Conservation (phyloP, 148 eudicot species). For the Oxyria digyna region DNA sequence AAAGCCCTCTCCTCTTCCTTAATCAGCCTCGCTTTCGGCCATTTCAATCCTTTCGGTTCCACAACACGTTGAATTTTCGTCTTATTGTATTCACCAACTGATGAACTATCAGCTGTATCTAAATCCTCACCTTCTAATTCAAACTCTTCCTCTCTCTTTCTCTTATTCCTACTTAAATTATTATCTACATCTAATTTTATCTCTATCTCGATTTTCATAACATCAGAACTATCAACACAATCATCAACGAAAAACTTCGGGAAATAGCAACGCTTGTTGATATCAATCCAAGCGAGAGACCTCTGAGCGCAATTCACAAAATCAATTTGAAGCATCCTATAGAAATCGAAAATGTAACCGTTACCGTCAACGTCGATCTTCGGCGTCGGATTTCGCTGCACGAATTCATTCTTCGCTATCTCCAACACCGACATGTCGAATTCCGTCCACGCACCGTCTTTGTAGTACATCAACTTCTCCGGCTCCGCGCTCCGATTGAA, state of each 20-base stretch:
- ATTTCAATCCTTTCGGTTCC: conserved; percentile 13
- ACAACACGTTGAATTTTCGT: conserved; percentile 13
- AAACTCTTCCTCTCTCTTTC: conserved; percentile 10
- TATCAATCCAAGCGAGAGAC: conserved; percentile 59
- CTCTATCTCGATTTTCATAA: conserved; percentile 21
- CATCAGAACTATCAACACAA: not conserved
- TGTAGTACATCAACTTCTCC: conserved; percentile 26
- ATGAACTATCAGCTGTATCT: conserved; percentile 16
- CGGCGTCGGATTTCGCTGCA: conserved; percentile 18
- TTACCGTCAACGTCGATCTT: conserved; percentile 22
- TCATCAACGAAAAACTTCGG: conserved; percentile 32
- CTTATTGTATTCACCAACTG: not conserved
- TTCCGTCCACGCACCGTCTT: conserved; percentile 34
- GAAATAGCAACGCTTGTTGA: conserved; percentile 27
- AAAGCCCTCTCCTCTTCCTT: conserved; percentile 20
- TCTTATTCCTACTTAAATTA: conserved; percentile 7
- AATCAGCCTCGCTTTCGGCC: conserved; percentile 33
- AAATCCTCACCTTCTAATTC: conserved; percentile 9
- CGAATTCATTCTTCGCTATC: conserved; percentile 22
- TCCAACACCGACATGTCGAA: conserved; percentile 15
- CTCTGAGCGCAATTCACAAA: conserved; percentile 18
- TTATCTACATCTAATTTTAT: conserved; percentile 19
- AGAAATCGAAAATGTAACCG: conserved; percentile 26
- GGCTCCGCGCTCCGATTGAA: conserved; percentile 36
- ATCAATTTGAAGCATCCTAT: conserved; percentile 28